A percentile compares a stretch with the other conserved stretches of the same genome.
Conservation (phyloP, 1,139 yeast genomes). For the Geotrichum macrosporum region DNA sequence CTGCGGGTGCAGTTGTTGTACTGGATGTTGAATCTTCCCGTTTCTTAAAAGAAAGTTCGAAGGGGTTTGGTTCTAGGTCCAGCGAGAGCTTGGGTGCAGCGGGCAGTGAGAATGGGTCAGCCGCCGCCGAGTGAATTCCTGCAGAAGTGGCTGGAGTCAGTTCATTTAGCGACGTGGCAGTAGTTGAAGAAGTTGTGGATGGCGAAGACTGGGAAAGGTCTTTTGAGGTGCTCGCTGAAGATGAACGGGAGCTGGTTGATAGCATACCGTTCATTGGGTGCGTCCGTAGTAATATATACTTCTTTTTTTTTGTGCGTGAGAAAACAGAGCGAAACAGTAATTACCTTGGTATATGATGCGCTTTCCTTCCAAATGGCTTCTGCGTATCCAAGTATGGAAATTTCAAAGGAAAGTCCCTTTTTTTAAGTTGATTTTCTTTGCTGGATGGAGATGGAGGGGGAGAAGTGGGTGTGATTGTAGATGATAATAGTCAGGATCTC, state of each 20-base stretch:
- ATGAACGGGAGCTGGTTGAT: neutral
- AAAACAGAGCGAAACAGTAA: no score
- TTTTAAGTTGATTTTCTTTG: no score
- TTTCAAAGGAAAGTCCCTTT: no score
- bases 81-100: constrained; percentile 35
- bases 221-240: no score
- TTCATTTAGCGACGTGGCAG: neutral
- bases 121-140: neutral
- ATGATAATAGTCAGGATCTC: no score
- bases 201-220: neutral
- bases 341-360: no score
- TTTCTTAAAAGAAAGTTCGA: constrained; percentile 85
- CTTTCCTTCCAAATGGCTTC: no score
- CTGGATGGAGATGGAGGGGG: no score
- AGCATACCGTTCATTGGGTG: neutral
- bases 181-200: neutral
- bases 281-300: no score
- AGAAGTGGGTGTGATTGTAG: no score
- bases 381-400: no score
- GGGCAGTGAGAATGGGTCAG: constrained; percentile 1
- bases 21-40: constrained; percentile 35
- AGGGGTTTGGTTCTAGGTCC: constrained; percentile 91
- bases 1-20: constrained; percentile 20
- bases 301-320: no score
- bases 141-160: neutral